Evolutionary conservation across 208 protist species (phyloP).

Genomic region (Trypanosoma boissoni): DNA sequence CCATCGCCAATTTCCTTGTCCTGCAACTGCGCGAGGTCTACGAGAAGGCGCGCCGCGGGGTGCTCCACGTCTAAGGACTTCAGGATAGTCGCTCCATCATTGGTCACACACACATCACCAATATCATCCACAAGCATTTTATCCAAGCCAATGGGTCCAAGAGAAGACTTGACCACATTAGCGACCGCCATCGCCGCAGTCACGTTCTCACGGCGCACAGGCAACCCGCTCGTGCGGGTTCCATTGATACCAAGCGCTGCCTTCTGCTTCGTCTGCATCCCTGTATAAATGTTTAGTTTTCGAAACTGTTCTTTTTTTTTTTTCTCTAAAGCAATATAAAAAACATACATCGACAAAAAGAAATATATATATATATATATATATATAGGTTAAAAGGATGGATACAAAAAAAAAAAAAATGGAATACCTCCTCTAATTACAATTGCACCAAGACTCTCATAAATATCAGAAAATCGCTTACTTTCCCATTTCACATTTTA

Average conservation of each 20-base stretch:
- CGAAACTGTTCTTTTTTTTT: background rate
- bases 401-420: background rate
- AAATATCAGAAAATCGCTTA: too few species aligned
- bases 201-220: conserved; percentile 97
- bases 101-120: conserved; percentile 99
- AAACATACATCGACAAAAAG: background rate
- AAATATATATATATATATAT: conserved; percentile 1
- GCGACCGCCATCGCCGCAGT: conserved; percentile 96
- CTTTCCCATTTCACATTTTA: too few species aligned
- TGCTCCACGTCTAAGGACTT: conserved; percentile 94
- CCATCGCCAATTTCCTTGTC: conserved; percentile 99
- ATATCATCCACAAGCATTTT: conserved; percentile 99
- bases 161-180: conserved; percentile 99
- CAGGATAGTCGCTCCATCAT: conserved; percentile 99
- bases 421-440: background rate
- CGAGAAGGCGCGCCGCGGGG: conserved; percentile 96
- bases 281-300: conserved; percentile 12
- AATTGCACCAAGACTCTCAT: too few species aligned
- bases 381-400: background rate
- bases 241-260: conserved; percentile 93
- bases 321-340: background rate
- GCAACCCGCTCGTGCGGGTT: conserved; percentile 92
- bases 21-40: conserved; percentile 98
- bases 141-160: conserved; percentile 99
- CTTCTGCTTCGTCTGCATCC: conserved; percentile 89